Conservation (phyloP, 192 early-diverging fungal species). For the Rhizophlyctis rosea region DNA sequence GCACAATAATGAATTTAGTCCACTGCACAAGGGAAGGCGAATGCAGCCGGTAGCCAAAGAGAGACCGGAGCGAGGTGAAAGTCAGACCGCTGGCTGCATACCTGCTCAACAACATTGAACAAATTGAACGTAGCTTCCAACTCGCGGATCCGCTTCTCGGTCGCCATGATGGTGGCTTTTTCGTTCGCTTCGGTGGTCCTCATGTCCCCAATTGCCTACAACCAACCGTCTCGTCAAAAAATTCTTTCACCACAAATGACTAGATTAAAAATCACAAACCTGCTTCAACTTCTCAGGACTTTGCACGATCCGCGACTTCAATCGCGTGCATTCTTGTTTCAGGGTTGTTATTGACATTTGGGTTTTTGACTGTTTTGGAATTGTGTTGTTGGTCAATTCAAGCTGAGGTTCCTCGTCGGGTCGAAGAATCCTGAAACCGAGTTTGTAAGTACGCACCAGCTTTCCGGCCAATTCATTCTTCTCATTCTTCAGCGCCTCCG, state of each 20-base stretch:
- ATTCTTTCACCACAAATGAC: not conserved
- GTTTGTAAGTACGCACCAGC: conserved; percentile 34
- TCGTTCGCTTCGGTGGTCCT: conserved; percentile 39
- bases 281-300: conserved; percentile 72
- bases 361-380: conserved; percentile 38
- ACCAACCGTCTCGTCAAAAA: not conserved
- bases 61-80: no score
- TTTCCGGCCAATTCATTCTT: conserved; percentile 55
- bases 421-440: conserved; percentile 3
- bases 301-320: conserved; percentile 66
- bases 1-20: conserved; percentile 22
- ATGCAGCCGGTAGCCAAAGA: no score
- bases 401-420: not conserved
- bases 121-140: conserved; percentile 52
- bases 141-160: conserved; percentile 56
- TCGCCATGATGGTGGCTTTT: conserved; percentile 36
- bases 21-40: not conserved
- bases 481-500: conserved; percentile 45
- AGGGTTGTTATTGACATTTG: conserved; percentile 44
- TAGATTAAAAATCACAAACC: conserved; percentile 28
- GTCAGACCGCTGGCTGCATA: no score
- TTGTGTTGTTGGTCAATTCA: not conserved
- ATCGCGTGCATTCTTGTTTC: conserved; percentile 51
- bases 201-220: conserved; percentile 56
- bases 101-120: conserved; percentile 50